phyloP scores from a whole-genome alignment of 2,329 filamentous ascomycete species.

The Pestalotiopsis sp. region DNA sequence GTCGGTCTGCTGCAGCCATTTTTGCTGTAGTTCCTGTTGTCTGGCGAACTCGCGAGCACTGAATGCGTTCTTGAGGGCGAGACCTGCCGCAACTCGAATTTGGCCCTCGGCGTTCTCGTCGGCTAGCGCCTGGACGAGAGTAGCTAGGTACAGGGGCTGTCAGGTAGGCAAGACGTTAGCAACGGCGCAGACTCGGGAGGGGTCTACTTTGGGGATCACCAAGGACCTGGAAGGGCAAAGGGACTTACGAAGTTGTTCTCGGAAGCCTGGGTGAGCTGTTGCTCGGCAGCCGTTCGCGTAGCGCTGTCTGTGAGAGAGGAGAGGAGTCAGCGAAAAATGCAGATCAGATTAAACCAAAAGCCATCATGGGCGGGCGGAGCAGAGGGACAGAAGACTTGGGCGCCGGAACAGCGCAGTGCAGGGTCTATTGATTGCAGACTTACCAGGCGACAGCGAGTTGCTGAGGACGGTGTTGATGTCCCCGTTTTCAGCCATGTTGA shows the following conservation, averaged over 20 bases:
- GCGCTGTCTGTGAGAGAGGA: constrained; percentile 67
- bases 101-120: constrained; percentile 82
- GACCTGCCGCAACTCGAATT: constrained; percentile 90
- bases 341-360: neutral
- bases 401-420: constrained; percentile 5
- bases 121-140: constrained; percentile 89
- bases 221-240: constrained; percentile 23
- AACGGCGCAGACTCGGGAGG: neutral
- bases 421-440: constrained; percentile 31
- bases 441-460: constrained; percentile 94
- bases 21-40: constrained; percentile 85
- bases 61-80: constrained; percentile 98
- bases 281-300: constrained; percentile 87
- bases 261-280: constrained; percentile 89
- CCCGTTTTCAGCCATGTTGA: constrained; percentile 66
- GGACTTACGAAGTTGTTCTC: constrained; percentile 87
- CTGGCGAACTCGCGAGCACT: constrained; percentile 86
- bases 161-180: constrained; percentile 1
- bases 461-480: constrained; percentile 98
- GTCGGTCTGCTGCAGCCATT: constrained; percentile 87
- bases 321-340: constrained; percentile 13
- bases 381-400: constrained; percentile 10
- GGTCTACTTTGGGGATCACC: constrained; percentile 37
- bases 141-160: constrained; percentile 83
- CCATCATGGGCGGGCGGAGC: neutral